These are phyloP conservation scores for Calonectria pteridis DNA, from an alignment of 2,329 filamentous ascomycete species.

Conservation along the genomic window DNA sequence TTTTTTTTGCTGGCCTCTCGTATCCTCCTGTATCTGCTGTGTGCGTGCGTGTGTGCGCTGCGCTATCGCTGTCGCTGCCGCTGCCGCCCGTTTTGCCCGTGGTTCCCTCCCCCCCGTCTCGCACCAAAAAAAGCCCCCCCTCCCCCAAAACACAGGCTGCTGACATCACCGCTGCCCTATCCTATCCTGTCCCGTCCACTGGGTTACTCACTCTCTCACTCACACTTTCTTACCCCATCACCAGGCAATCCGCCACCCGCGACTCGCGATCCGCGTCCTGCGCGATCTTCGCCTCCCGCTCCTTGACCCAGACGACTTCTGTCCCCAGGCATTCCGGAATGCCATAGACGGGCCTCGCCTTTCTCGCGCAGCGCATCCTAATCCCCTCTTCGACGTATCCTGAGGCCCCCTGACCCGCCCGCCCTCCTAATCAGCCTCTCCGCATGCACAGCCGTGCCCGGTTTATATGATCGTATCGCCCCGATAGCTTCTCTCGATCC, in stretches of 20 bases:
- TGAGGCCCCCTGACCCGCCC: slow-evolving; percentile 3
- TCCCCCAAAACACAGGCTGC: slow-evolving; percentile 14
- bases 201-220: slow-evolving; percentile 19
- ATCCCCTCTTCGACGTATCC: slow-evolving; percentile 8
- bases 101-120: neutral
- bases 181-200: slow-evolving; percentile 13
- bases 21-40: neutral
- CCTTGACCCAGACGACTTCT: neutral
- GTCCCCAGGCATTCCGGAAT: slow-evolving; percentile 27
- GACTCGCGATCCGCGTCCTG: slow-evolving; percentile 23
- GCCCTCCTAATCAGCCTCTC: slow-evolving; percentile 21
- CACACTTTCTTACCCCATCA: slow-evolving; percentile 21
- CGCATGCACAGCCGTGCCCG: slow-evolving; percentile 34
- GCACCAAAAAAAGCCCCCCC: neutral
- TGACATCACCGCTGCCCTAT: slow-evolving; percentile 32
- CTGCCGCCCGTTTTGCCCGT: slow-evolving; percentile 8
- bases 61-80: slow-evolving; percentile 8
- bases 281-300: slow-evolving; percentile 16
- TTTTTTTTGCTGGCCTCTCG: neutral
- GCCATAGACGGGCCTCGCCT: slow-evolving; percentile 20
- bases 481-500: slow-evolving; percentile 34
- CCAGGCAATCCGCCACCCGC: slow-evolving; percentile 24
- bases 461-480: slow-evolving; percentile 45
- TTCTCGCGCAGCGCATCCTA: slow-evolving; percentile 24
- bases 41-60: neutral